Evolutionary conservation across 192 early-diverging fungal species (phyloP).

Genomic region (Entomortierella chlamydospora): DNA sequence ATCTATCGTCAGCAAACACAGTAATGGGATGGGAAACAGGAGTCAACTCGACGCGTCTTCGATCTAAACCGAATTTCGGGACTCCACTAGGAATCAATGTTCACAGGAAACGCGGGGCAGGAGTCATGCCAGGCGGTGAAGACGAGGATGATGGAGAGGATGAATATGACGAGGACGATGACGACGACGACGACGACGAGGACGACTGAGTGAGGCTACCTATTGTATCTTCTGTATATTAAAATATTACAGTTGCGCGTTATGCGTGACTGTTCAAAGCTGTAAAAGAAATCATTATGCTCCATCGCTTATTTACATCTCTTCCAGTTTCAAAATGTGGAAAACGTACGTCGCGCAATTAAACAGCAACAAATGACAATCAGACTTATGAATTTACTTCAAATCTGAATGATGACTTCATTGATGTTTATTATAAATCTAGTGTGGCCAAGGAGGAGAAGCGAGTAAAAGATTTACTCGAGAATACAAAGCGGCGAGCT

Average conservation of each 20-base stretch:
- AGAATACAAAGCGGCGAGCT: conserved; percentile 35
- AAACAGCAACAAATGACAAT: too few relatives aligned
- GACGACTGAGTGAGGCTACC: background rate
- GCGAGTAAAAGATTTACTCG: conserved; percentile 33
- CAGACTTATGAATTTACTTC: too few relatives aligned
- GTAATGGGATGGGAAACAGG: too few relatives aligned
- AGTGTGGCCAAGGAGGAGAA: conserved; percentile 50
- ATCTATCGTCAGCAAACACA: too few relatives aligned
- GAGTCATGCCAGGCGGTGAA: background rate
- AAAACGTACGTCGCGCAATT: too few relatives aligned
- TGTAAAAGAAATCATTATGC: too few relatives aligned
- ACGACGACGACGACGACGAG: conserved; percentile 5
- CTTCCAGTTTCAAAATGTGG: too few relatives aligned
- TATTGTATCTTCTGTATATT: too few relatives aligned
- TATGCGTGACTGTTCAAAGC: too few relatives aligned
- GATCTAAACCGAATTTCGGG: background rate
- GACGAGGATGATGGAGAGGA: background rate
- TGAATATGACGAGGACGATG: conserved; percentile 1
- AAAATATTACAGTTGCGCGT: background rate
- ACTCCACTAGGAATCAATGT: background rate
- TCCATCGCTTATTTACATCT: too few relatives aligned
- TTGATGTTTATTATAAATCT: background rate
- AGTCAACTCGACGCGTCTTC: background rate
- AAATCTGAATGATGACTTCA: background rate
- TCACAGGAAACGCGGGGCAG: background rate